Percentiles rank a stretch among this genome's conserved stretches.
phyloP scores from a whole-genome alignment of 768 basidiomycete species.

The Panus rudis region DNA sequence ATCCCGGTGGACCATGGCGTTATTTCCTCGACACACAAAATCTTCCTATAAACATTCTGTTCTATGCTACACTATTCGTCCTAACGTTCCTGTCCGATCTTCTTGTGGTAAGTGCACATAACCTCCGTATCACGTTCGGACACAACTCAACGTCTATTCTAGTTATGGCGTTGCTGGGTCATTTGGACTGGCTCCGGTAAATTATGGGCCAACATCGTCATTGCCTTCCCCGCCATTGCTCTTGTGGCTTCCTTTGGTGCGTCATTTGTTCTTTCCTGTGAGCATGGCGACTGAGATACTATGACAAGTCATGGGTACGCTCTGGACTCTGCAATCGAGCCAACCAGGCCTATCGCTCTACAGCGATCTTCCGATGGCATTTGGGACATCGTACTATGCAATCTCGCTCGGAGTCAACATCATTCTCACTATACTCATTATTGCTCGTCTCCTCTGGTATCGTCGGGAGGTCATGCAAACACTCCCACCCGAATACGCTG shows the following conservation, averaged over 20 bases:
- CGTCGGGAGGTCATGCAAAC: conserved; percentile 8
- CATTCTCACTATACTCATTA: conserved; percentile 20
- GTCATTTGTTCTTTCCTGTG: conserved; percentile 9
- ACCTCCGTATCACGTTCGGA: background rate
- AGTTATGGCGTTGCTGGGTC: conserved; percentile 43
- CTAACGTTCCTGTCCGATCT: conserved; percentile 37
- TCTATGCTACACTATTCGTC: conserved; percentile 35
- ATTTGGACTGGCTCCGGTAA: conserved; percentile 35
- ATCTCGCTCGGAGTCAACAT: conserved; percentile 20
- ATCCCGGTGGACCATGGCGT: conserved; percentile 32
- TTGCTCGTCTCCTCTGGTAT: conserved; percentile 14
- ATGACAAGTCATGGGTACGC: conserved; percentile 31
- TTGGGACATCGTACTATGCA: conserved; percentile 18
- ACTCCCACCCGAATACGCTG: conserved; percentile 12
- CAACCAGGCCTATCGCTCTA: conserved; percentile 35
- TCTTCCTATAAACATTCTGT: conserved; percentile 36
- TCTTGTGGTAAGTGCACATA: conserved; percentile 29
- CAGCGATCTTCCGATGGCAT: conserved; percentile 22
- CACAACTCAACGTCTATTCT: background rate
- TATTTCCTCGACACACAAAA: conserved; percentile 37
- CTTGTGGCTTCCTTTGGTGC: conserved; percentile 36
- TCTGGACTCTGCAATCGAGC: conserved; percentile 37
- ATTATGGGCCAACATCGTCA: conserved; percentile 24
- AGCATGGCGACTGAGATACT: background rate
- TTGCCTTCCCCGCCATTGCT: conserved; percentile 29